Evolutionary conservation across 768 basidiomycete genomes (phyloP).

Genomic region (Naganishia vishniacii): DNA sequence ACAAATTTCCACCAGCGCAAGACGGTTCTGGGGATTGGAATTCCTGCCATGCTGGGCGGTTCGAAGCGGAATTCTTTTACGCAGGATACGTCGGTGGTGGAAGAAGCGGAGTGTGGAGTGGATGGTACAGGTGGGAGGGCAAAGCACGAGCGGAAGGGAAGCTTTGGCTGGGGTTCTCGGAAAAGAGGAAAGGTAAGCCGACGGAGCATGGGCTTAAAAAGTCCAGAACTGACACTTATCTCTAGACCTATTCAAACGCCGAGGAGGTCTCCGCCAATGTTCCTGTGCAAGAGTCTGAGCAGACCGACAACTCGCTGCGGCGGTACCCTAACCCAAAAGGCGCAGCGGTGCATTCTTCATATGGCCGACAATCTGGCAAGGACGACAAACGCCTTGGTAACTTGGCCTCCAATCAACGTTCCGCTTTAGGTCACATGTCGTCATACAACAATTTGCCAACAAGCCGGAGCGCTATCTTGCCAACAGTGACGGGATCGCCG

Average conservation of each 20-base stretch:
- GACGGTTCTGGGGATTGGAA: constrained; percentile 71
- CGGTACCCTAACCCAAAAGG: background rate
- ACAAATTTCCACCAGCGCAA: constrained; percentile 34
- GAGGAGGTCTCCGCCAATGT: background rate
- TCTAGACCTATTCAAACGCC: background rate
- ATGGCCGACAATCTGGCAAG: background rate
- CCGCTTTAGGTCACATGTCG: background rate
- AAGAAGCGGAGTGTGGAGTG: background rate
- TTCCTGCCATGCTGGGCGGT: constrained; percentile 73
- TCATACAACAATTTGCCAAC: constrained; percentile 31
- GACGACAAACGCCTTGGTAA: background rate
- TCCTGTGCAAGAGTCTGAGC: background rate
- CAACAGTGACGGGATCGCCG: constrained; percentile 38
- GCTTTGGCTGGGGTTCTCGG: constrained; percentile 42
- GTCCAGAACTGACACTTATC: background rate
- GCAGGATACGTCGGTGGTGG: background rate
- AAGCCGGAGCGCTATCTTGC: constrained; percentile 27
- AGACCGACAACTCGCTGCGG: too few relatives aligned
- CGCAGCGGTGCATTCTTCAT: background rate
- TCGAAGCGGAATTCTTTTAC: constrained; percentile 61
- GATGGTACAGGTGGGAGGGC: background rate
- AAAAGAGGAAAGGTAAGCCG: constrained; percentile 41
- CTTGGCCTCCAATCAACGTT: constrained; percentile 4
- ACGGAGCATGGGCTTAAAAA: background rate
- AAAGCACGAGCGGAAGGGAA: constrained; percentile 28